phyloP scores from a whole-genome alignment of 78 protist species.

The Dictyostelium capitatum region DNA sequence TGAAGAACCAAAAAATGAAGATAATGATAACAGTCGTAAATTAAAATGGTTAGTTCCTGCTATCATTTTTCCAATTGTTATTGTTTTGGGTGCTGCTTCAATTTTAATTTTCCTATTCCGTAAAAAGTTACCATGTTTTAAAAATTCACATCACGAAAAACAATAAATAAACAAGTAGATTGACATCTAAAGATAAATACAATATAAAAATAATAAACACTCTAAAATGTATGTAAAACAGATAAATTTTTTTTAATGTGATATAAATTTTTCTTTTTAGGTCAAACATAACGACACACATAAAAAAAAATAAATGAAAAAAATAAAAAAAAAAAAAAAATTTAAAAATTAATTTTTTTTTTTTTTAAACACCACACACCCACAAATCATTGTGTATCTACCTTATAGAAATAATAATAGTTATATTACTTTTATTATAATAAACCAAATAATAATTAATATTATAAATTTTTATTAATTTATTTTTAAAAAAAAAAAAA shows the following conservation, averaged over 20 bases:
- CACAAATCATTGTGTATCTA: too few species aligned
- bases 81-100: background rate
- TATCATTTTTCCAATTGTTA: background rate
- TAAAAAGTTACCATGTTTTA: background rate
- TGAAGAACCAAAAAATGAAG: background rate
- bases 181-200: too few species aligned
- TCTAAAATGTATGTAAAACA: background rate
- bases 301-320: too few species aligned
- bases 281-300: too few species aligned
- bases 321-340: too few species aligned
- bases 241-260: too few species aligned
- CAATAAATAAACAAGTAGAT: background rate
- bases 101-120: background rate
- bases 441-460: background rate
- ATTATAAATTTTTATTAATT: background rate
- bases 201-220: background rate
- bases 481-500: background rate
- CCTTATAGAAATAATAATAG: too few species aligned
- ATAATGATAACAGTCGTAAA: background rate
- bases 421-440: background rate
- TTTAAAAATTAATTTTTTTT: background rate
- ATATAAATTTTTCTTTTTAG: background rate
- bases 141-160: background rate
- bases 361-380: too few species aligned
- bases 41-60: constrained; percentile 11